Base-by-base conservation (phyloP, 768 basidiomycete species). In the Lactifluus hygrophoroides region DNA sequence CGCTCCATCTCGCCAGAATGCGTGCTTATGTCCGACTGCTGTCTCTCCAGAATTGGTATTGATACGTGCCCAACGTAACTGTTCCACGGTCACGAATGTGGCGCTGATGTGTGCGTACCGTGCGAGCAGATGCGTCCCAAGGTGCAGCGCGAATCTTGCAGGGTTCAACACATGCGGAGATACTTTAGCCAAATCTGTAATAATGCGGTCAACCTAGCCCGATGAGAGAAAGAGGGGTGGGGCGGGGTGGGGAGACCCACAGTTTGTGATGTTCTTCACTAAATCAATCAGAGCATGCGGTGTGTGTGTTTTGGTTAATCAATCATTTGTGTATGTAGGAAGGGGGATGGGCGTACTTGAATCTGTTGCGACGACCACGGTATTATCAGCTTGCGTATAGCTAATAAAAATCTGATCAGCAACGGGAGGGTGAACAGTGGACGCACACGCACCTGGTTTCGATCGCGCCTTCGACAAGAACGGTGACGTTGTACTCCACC, bases 381-480 rank as follows among this genome's bases (percentile, higher is more conserved):
- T 80, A 72, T 98, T 98, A 68, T 97, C 91, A 0, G 89, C 91
- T 63, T 90, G 64, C 3, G 90, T 95, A 71, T 88, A 97, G 66
- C 90, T 90, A n/a, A n/a, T n/a, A n/a, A n/a, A n/a, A n/a, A n/a
- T n/a, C n/a, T n/a, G n/a, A n/a, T n/a, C n/a, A n/a, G n/a, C n/a
- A n/a, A n/a, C n/a, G n/a, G n/a, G n/a, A n/a, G n/a, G 13, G 17
- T 47, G 51, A 17, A 21, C 3, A 21, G n/a, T n/a, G 25, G 21
- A 23, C 2, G 3, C 23, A 51, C 23, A 51, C 69, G 63, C 69
- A 88, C 88, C 87, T 89, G 0, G 73, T 72, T n/a, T 81, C 81
- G 65, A 95, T 84, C 50, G 85, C 81, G 3, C 94, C 94, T 69
- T 96, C 92, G 10, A 97, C 72, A 53, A 95, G 74, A 3, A 82